Percentiles rank a stretch among this genome's conserved stretches.
Evolutionary conservation across 2,329 filamentous ascomycete species (phyloP).

Genomic region (Fusarium irregulare): DNA sequence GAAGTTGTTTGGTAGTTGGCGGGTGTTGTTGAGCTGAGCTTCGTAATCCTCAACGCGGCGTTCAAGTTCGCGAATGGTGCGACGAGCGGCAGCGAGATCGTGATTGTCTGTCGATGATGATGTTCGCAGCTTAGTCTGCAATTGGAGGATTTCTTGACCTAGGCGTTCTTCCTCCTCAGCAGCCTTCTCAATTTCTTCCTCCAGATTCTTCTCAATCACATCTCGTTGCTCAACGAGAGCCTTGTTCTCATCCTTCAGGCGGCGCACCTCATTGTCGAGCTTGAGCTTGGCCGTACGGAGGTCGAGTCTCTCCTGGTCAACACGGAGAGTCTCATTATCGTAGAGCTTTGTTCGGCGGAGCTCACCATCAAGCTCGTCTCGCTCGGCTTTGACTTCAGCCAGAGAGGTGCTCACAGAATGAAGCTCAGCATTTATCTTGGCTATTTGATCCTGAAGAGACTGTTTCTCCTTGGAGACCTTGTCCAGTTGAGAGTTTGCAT

Average conservation of each 20-base stretch:
- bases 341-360: constrained; percentile 66
- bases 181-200: constrained; percentile 74
- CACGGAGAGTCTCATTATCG: constrained; percentile 67
- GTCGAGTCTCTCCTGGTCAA: constrained; percentile 77
- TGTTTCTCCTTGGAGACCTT: constrained; percentile 70
- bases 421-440: constrained; percentile 69
- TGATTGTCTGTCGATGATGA: constrained; percentile 62
- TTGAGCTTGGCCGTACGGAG: constrained; percentile 74
- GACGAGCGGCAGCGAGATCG: constrained; percentile 69
- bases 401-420: constrained; percentile 67
- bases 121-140: constrained; percentile 60
- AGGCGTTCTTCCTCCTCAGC: constrained; percentile 73
- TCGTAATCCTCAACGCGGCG: constrained; percentile 67
- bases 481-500: constrained; percentile 67
- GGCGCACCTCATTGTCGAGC: constrained; percentile 73
- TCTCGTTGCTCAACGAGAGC: constrained; percentile 66
- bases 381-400: constrained; percentile 70
- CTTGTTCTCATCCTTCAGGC: constrained; percentile 73
- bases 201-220: constrained; percentile 70
- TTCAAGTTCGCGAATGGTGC: constrained; percentile 74
- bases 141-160: constrained; percentile 63
- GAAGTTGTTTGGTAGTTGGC: constrained; percentile 49
- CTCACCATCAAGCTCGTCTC: constrained; percentile 73
- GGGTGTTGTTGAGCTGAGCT: constrained; percentile 54
- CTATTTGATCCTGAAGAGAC: constrained; percentile 71